A percentile compares a stretch with the other conserved stretches of the same genome.
Evolutionary conservation across 2,329 filamentous ascomycete species (phyloP).

Genomic region (Xylaria sp.): DNA sequence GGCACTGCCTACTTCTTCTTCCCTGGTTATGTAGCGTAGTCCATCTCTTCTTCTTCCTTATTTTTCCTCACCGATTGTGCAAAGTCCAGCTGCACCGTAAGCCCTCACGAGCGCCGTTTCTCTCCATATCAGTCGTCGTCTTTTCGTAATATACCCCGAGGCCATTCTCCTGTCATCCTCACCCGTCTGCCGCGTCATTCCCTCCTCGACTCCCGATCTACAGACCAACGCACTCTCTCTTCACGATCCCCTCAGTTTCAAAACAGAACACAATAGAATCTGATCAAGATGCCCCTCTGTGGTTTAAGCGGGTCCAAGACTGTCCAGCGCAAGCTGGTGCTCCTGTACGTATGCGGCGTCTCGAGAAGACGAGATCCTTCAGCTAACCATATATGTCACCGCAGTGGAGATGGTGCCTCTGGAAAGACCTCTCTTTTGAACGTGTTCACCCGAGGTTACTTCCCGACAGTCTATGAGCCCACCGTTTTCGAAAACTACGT

Average conservation of each 20-base stretch:
- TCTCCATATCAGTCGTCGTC: background rate
- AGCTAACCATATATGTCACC: conserved; percentile 15
- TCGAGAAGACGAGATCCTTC: conserved; percentile 17
- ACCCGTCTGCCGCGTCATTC: background rate
- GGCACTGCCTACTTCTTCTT: conserved; percentile 9
- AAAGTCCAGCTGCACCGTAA: background rate
- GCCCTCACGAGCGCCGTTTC: background rate
- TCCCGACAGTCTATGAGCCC: conserved; percentile 96
- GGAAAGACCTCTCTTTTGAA: conserved; percentile 97
- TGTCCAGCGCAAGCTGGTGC: conserved; percentile 91
- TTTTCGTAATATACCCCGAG: background rate
- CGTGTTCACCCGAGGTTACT: conserved; percentile 98
- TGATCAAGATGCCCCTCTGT: conserved; percentile 43
- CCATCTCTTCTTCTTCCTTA: conserved; percentile 3
- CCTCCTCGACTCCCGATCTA: background rate
- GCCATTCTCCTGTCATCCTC: background rate
- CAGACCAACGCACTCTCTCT: conserved; percentile 1
- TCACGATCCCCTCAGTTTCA: background rate
- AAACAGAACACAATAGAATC: background rate
- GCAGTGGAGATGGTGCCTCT: conserved; percentile 87
- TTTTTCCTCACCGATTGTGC: conserved; percentile 5
- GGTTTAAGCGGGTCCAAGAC: conserved; percentile 65
- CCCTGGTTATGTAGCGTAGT: background rate
- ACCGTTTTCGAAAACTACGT: conserved; percentile 99
- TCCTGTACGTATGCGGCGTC: conserved; percentile 60